Evolutionary conservation across 75 land plant genomes (phyloP), one percentile per base, ranked within the genome.

Genomic region (Selaginella tamariscina): DNA sequence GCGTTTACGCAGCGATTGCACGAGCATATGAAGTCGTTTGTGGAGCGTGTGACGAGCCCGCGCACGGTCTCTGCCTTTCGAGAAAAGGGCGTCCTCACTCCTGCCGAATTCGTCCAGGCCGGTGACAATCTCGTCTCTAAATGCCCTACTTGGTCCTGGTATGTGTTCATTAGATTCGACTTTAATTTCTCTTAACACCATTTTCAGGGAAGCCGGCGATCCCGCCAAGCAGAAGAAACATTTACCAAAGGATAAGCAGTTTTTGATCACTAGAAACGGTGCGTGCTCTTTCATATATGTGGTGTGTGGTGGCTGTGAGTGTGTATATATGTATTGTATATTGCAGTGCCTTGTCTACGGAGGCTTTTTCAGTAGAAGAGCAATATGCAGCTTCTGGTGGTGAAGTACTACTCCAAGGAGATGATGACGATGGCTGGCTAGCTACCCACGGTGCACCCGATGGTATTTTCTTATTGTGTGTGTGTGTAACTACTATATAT

Each of bases 121-220:
- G 98, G 98, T 32, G 98, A 94, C 59, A 94, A 94, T 70, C 86
- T 94, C 57, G 98, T 94, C 28, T 76, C 87, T 44, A 94, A 94
- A 60, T 94, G 96, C 81, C 98, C 98, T 30, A 94, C 98, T 71
- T 94, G 98, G 98, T 94, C 96, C 5, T 94, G 98, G 98, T 94
- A 79, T 13, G 30, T 29, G 15, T 5, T 11, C 11, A 27, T 24
- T 68, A 59, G 23, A 24, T 65, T 1, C 23, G 29, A 32, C 20
- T 26, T 74, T n/a, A 30, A 27, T 13, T 0, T 56, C 30, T 31
- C 28, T 56, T 2, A 29, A 59, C 11, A 30, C 20, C 65, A 1
- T 59, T 70, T 27, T 70, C 64, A 93, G 98, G 96, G 96, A 94
- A 65, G 77, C 88, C 5, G 96, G 98, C 5, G 98, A 94, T 56